Base-by-base conservation (phyloP, 225 moss, liverwort and hornwort genomes). In the Thuidium tamariscinum region DNA sequence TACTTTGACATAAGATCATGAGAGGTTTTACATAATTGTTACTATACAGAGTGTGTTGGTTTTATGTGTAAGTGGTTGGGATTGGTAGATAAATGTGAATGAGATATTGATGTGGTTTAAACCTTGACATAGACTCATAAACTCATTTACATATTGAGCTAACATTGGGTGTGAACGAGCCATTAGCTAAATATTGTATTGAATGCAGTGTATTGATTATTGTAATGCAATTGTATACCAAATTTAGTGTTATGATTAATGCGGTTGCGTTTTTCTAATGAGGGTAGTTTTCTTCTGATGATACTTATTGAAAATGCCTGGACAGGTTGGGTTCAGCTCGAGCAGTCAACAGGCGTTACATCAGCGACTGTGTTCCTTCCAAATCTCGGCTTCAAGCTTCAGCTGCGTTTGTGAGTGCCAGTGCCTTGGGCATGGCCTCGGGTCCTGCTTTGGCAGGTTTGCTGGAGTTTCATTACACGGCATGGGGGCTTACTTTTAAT, bases 381-480 rank as follows among this genome's bases (percentile, higher is more conserved):
- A 95, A 93, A 82, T 86, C 84, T 82, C 94, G 93, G 62, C 36
- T 95, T 23, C 91, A 93, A 83, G 95, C 95, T 44, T 97, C 97
- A n/a, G 95, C 95, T 77, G 97, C 95, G 42, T 97, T 97, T 75
- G 97, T 97, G 75, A 97, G 97, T 77, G 95, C 95, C 16, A 95
- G 97, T 87, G 97, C 97, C 73, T 83, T 97, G 69, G 97, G 95
- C 46, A 97, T 97, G 97, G 97, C 97, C 83, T 92, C 90, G 82
- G 97, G 97, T 44, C 95, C 97, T 87, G 97, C 93, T 49, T 87
- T 95, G 71, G 95, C 97, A 52, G 97, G 95, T 55, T 66, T 95
- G 27, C 65, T 95, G 23, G 89, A 90, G 29, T 93, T 94, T 52
- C 65, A 93, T 55, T 91, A 70, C 76, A 89, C 84, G 49, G 66